Base-by-base conservation (phyloP, 352 stramenopile species). In the Globisporangium okanoganense region DNA sequence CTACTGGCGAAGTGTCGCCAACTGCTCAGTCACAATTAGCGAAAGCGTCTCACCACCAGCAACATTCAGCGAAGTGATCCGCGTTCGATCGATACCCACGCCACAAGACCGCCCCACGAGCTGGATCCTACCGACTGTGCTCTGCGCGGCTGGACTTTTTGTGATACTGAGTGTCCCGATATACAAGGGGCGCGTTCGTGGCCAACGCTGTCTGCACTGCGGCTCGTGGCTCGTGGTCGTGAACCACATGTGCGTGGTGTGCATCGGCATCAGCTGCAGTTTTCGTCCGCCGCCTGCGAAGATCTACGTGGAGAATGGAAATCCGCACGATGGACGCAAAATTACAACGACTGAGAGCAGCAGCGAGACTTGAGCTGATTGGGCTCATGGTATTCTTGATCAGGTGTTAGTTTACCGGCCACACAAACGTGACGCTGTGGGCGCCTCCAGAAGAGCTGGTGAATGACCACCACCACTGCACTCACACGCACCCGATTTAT, bases 1-100 rank as follows among this genome's bases (percentile, higher is more conserved):
- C 18, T 92, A 84, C 55, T 92, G 82, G 82, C 71, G 79, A 12
- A 84, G 75, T 18, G 80, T 92, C 47, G 63, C 84, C n/a, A 78
- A 86, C 25, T 92, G 82, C 62, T 79, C 78, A 0, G 74, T 88
- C 14, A 29, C 53, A 8, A 89, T 88, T 27, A 75, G 67, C 3
- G 80, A 92, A 56, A 80, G 64, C 13, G 54, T 58, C 10, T 43
- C 54, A 5, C 70, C 75, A 8, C 80, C 82, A 0, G 36, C 55
- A 0, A 75, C 33, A 14, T 87, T 92, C 54, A 72, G 49, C 27
- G 82, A 92, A 61, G 65, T 80, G 14, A 72, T 92, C 45, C 80
- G 75, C 58, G 38, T 92, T 5, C 77, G 78, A 13, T 89, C 79
- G 2, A 65, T 87, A 7, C 77, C 69, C 5, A 81, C 57, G 9